Evolutionary conservation across 2,329 filamentous ascomycete species (phyloP), one percentile per base, ranked within the genome.

Genomic region (Botrytis tulipae): DNA sequence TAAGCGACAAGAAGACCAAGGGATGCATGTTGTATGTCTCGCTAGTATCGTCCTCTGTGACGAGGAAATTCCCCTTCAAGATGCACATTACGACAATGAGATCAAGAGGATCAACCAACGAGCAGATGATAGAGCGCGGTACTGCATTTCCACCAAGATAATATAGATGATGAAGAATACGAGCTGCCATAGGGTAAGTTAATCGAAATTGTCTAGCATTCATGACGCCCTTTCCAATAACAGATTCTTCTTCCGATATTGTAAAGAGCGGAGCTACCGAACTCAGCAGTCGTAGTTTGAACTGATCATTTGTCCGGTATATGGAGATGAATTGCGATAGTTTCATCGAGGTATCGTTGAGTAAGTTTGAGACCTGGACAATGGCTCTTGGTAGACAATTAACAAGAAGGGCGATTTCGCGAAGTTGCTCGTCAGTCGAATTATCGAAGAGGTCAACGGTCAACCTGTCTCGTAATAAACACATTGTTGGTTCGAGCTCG

Each of bases 301-400:
- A 77, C 25, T 75, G 48, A 70, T 78, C 76, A n/a, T 72, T 74
- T 51, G 70, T 75, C 22, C 74, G 65, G 63, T 76, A 79, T 46
- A 79, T 67, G 18, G 76, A 70, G 12, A 78, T 73, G 35, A 78
- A 78, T 54, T 79, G 78, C 32, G 77, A 74, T 14, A 76, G 67
- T 20, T 76, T 77, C 77, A 79, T 79, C 7, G 76, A 74, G 32
- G 75, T 76, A 37, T 73, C 71, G 20, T 77, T 79, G n/a, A 78
- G 74, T 18, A 78, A 68, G 9, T 73, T 72, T 60, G 76, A 75
- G 32, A 75, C 74, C 63, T 79, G 78, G 46, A 76, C 76, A 40
- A 79, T 75, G 6, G 76, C 78, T 40, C 76, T 75, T 12, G 77
- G 78, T 35, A 76, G 59, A 48, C 73, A 75, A 16, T 75, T 66